Evolutionary conservation across 2,329 filamentous ascomycete species (phyloP), one percentile per base, ranked within the genome.

Genomic region (Colletotrichum gloeosporioides): DNA sequence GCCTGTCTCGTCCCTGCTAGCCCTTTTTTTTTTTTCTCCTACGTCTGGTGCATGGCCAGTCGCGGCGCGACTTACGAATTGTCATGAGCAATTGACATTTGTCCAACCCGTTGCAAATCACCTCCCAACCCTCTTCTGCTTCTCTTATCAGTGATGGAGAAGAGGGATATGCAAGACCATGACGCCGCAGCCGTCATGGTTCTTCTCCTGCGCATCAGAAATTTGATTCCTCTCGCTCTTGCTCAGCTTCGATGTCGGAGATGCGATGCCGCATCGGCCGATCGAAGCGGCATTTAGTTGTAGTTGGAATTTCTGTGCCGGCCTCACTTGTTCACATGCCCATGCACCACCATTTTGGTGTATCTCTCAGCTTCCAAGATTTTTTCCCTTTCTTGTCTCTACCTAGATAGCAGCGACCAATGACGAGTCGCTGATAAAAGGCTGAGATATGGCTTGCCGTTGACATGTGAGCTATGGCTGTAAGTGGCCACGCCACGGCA

Each of bases 61-160:
- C 63, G 63, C 73, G 44, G 36, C 39, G 62, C 31, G 39, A 34
- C 16, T 76, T 76, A 73, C 73, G 64, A 73, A 34, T 76, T 76
- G 44, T 34, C 36, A 76, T 76, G 70, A 76, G 68, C 73, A 76
- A 76, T 75, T 68, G 53, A 64, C 73, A 76, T 73, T 72, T 69
- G 73, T 69, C 55, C 68, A 57, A 22, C 62, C 62, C 67, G 62
- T 75, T 44, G 73, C 70, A 53, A 62, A 55, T 31, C 29, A 57
- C 57, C 15, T 22, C 57, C 39, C 44, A 22, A 25, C 12, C 59
- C 29, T 63, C 32, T 31, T n/a, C 32, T 53, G 29, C 22, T 16
- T 49, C 61, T 39, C 73, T 76, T 76, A 76, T 76, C 73, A 57
- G 63, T n/a, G 64, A 72, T 72, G 73, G 69, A 72, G 73, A 59